These are phyloP conservation scores for barley (Hordeum vulgare) DNA, from an alignment of 176 grass and related monocot species.

Conservation along the genomic window DNA sequence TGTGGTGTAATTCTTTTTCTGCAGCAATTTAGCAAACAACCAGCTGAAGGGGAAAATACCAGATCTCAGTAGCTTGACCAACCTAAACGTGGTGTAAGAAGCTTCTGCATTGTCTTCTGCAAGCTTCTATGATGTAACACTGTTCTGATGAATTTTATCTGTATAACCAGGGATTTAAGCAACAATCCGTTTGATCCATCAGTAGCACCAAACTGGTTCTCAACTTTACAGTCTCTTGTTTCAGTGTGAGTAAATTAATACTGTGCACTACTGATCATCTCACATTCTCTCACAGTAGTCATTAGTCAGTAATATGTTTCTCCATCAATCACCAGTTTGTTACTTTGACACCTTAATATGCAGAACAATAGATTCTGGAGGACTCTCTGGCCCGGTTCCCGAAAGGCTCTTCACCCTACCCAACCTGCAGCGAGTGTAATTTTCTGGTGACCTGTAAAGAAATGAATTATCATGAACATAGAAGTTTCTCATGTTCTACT, in stretches of 20 bases:
- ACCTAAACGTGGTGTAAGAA: slow-evolving; percentile 57
- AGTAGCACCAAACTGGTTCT: slow-evolving; percentile 53
- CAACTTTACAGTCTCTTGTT: slow-evolving; percentile 33
- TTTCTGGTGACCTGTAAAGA: slow-evolving; percentile 19
- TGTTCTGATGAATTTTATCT: neutral
- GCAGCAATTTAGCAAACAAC: slow-evolving; percentile 70
- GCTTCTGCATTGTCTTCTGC: neutral
- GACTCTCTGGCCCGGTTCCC: slow-evolving; percentile 42
- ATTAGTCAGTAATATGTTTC: neutral
- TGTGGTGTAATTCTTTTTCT: slow-evolving; percentile 19
- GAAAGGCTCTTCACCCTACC: slow-evolving; percentile 42
- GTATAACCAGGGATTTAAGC: slow-evolving; percentile 62
- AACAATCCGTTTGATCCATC: slow-evolving; percentile 62
- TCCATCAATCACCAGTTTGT: neutral
- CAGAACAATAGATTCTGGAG: slow-evolving; percentile 59
- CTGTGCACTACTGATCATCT: slow-evolving; percentile 9
- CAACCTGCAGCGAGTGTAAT: slow-evolving; percentile 82
- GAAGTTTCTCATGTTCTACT: slow-evolving; percentile 8
- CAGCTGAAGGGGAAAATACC: slow-evolving; percentile 45
- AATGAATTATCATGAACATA: neutral
- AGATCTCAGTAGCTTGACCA: slow-evolving; percentile 43
- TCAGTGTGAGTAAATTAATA: slow-evolving; percentile 59
- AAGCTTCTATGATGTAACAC: slow-evolving; percentile 1
- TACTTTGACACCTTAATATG: slow-evolving; percentile 29
- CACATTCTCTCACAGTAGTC: neutral